Evolutionary conservation across 2,329 filamentous ascomycete species (phyloP).

Genomic region (Ophiocordyceps camponoti-rufipedis): DNA sequence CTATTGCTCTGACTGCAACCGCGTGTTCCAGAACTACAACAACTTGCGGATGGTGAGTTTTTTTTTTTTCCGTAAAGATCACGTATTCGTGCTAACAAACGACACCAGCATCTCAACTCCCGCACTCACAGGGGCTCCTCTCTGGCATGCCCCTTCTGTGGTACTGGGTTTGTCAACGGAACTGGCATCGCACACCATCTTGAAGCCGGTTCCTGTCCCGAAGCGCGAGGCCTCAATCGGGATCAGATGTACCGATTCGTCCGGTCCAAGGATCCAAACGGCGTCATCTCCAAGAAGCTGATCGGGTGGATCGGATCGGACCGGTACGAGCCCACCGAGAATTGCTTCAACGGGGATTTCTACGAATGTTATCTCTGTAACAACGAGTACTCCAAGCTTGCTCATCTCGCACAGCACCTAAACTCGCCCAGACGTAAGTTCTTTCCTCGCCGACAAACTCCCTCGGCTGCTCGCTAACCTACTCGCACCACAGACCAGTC

Average conservation of each 20-base stretch:
- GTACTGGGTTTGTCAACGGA: conserved; percentile 22
- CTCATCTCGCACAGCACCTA: conserved; percentile 29
- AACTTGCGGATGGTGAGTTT: conserved; percentile 13
- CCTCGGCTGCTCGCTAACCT: not conserved
- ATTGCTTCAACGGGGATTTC: conserved; percentile 22
- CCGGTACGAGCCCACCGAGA: conserved; percentile 16
- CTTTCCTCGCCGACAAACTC: too few relatives aligned
- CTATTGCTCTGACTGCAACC: conserved; percentile 16
- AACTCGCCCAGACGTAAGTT: conserved; percentile 29
- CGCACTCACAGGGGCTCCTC: conserved; percentile 24
- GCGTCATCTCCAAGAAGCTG: conserved; percentile 30
- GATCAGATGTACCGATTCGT: conserved; percentile 27
- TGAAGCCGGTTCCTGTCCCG: conserved; percentile 31
- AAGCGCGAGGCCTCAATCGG: conserved; percentile 23
- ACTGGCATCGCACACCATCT: conserved; percentile 35
- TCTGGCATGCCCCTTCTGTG: conserved; percentile 37
- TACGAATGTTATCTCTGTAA: conserved; percentile 23
- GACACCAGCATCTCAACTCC: conserved; percentile 35
- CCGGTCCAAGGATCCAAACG: conserved; percentile 22
- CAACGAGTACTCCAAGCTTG: conserved; percentile 15
- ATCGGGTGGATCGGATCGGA: conserved; percentile 21
- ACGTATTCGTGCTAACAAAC: not conserved
- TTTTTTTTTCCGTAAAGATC: not conserved
- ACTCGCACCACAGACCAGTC: conserved; percentile 10
- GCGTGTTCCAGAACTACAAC: conserved; percentile 12